Percentiles rank a stretch among this genome's conserved stretches.
Conservation (phyloP, 2,329 filamentous ascomycete genomes). For the Trichoderma aggressivum region DNA sequence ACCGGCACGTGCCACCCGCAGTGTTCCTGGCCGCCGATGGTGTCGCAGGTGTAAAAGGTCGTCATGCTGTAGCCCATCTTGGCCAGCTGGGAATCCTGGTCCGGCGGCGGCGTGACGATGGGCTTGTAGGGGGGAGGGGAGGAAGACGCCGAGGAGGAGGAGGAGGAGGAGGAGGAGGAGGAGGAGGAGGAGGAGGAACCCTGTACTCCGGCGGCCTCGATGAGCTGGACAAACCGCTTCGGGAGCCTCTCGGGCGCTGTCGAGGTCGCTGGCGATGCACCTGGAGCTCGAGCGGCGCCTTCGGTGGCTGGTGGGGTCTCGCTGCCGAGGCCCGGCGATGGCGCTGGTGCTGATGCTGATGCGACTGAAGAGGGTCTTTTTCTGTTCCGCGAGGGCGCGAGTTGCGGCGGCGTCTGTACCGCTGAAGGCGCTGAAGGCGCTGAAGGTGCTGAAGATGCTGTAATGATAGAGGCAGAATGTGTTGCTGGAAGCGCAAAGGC, state of each 20-base stretch:
- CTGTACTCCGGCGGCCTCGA: background rate
- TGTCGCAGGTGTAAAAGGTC: conserved; percentile 35
- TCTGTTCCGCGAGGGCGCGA: background rate
- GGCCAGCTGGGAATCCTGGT: conserved; percentile 29
- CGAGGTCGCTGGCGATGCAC: background rate
- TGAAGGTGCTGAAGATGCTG: background rate
- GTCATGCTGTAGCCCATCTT: conserved; percentile 33
- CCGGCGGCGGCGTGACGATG: conserved; percentile 33
- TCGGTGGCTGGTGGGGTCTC: conserved; percentile 7
- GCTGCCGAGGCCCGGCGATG: conserved; percentile 1
- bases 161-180: too few species aligned
- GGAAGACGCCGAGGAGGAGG: too few species aligned
- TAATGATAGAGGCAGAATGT: background rate
- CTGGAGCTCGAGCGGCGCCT: conserved; percentile 11
- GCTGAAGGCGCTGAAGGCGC: background rate
- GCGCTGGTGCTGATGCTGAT: background rate
- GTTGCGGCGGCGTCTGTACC: background rate
- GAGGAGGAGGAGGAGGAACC: background rate
- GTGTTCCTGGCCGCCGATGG: conserved; percentile 29
- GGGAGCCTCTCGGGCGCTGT: background rate
- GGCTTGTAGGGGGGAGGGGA: conserved; percentile 26
- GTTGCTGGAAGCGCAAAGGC: background rate
- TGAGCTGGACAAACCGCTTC: background rate
- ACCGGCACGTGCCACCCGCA: conserved; percentile 39
- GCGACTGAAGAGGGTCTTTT: background rate